Base-by-base conservation (phyloP, 225 moss, liverwort and hornwort genomes). In the Physcomitrellopsis africana region DNA sequence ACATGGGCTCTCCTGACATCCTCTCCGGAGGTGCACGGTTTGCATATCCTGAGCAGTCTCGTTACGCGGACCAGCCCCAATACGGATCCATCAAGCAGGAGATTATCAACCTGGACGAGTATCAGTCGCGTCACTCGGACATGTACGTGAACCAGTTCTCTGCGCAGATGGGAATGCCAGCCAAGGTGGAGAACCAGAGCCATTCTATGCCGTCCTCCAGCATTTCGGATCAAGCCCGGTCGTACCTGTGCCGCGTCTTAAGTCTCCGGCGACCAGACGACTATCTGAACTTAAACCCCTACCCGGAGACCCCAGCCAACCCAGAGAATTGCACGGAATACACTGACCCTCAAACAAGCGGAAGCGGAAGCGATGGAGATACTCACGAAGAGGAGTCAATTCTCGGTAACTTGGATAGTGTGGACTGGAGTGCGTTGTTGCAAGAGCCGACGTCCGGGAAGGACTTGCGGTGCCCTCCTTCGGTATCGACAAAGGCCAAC, bases 191-290 rank as follows among this genome's bases (percentile, higher is more conserved):
- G 76, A 60, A 51, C 75, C 85, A 81, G 72, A 60, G 57, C 75
- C 85, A 81, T 81, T 84, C 87, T 79, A 87, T 87, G 84, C 81
- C 81, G 81, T 80, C 87, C 74, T 73, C 84, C 11, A 37, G 32
- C 32, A 37, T 37, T 4, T 37, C 32, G 32, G 37, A 57, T 7
- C 68, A 66, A 5, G 72, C 70, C 23, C 66, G 67, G 52, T 27
- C 60, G 0, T 69, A 70, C 48, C 17, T 69, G 46, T 19, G 51
- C 0, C 76, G 74, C 14, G 8, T 74, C 16, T 5, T 80, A 41
- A 84, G 79, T 77, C 12, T 59, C 26, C 77, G 81, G n/a, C 53
- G 76, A 11, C 12, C 51, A 3, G 78, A 78, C 3, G 79, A 77
- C 10, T 87, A 77, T 44, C 57, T 87, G 32, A 76, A 45, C 68